phyloP scores from a whole-genome alignment of 768 basidiomycete species.

The Sistotremastrum suecicum region DNA sequence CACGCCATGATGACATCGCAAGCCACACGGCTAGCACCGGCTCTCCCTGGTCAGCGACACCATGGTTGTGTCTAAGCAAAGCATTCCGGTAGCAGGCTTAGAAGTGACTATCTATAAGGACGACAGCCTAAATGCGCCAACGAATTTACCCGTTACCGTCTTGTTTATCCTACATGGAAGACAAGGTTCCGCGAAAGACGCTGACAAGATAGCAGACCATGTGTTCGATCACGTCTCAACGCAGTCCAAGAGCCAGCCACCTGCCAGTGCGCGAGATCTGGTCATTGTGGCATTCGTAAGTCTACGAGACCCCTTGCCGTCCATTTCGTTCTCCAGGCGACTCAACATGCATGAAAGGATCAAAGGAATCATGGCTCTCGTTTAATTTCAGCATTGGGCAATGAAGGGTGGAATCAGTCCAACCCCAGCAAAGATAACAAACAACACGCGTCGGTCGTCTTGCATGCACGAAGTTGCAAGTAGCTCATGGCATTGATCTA shows the following conservation, averaged over 20 bases:
- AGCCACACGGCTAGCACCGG: too few relatives aligned
- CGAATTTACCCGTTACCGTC: conserved; percentile 14
- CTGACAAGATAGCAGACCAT: conserved; percentile 19
- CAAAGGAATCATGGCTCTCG: conserved; percentile 39
- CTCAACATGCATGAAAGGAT: conserved; percentile 20
- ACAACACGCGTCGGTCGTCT: conserved; percentile 25
- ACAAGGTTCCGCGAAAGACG: conserved; percentile 16
- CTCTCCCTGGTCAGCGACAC: too few relatives aligned
- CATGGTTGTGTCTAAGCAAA: too few relatives aligned
- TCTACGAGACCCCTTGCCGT: not conserved
- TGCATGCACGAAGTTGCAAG: not conserved
- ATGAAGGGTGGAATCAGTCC: conserved; percentile 22
- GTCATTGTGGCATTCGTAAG: conserved; percentile 34
- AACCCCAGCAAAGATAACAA: conserved; percentile 23
- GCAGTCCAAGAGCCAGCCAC: conserved; percentile 8
- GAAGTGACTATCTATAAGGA: too few relatives aligned
- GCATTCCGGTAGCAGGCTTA: too few relatives aligned
- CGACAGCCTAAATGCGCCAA: too few relatives aligned
- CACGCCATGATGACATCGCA: too few relatives aligned
- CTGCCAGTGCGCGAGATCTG: conserved; percentile 21
- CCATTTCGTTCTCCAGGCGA: not conserved
- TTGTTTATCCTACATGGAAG: conserved; percentile 38
- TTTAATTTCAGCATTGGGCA: conserved; percentile 21
- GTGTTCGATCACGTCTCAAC: conserved; percentile 14
- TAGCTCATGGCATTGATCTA: conserved; percentile 6